These are phyloP conservation scores for Xylariaceae sp. DNA, from an alignment of 2,329 filamentous ascomycete genomes.

Conservation along the genomic window DNA sequence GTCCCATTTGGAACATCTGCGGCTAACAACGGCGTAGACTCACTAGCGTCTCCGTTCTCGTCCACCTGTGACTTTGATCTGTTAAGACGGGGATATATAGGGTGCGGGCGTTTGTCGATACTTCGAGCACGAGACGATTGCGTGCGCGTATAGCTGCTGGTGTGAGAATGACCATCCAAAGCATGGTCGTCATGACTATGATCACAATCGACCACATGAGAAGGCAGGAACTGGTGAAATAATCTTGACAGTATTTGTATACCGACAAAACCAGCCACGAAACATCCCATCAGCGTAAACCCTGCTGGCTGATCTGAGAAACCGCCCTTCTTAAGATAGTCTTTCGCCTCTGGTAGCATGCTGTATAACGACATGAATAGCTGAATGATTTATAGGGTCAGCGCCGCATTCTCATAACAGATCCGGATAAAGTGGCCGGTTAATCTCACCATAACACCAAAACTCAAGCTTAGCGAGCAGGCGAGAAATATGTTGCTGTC, in stretches of 20 bases:
- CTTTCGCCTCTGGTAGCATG: slow-evolving; percentile 86
- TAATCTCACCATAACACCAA: slow-evolving; percentile 84
- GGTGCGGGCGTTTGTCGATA: slow-evolving; percentile 22
- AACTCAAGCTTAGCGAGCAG: slow-evolving; percentile 86
- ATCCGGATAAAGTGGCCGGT: neutral
- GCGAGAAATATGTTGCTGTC: slow-evolving; percentile 89
- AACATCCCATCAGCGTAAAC: slow-evolving; percentile 69
- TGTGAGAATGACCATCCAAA: slow-evolving; percentile 33
- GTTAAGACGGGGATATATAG: slow-evolving; percentile 13
- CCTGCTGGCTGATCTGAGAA: slow-evolving; percentile 69
- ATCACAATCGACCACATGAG: slow-evolving; percentile 80
- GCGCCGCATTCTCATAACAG: neutral
- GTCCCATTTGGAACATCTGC: slow-evolving; percentile 31
- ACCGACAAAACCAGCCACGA: slow-evolving; percentile 71
- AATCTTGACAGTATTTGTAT: slow-evolving; percentile 75
- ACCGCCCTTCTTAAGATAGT: slow-evolving; percentile 72
- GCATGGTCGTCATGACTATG: slow-evolving; percentile 66
- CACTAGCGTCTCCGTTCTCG: slow-evolving; percentile 34
- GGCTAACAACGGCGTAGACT: slow-evolving; percentile 54
- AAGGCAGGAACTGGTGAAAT: slow-evolving; percentile 74
- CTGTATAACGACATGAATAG: slow-evolving; percentile 90
- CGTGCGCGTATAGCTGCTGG: slow-evolving; percentile 27
- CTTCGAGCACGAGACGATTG: slow-evolving; percentile 32
- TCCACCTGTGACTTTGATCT: slow-evolving; percentile 13
- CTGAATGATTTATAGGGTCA: slow-evolving; percentile 46